Base-by-base conservation (phyloP, 2,329 filamentous ascomycete genomes). In the Curvularia sp. region DNA sequence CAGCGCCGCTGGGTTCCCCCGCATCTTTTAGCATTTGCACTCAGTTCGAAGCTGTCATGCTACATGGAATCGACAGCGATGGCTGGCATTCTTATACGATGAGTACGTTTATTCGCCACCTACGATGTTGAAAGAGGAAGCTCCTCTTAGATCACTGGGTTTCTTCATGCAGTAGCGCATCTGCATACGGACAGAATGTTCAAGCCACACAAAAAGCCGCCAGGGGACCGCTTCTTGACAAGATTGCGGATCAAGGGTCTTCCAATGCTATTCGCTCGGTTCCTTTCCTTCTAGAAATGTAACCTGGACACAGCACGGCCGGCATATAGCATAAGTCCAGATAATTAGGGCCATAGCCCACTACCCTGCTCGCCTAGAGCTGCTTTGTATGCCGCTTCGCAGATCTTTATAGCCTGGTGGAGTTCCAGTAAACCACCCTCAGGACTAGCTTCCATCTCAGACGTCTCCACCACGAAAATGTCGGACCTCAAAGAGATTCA, bases 401-500 rank as follows among this genome's bases (percentile, higher is more conserved):
- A 18, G 15, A 55, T 56, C 55, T 55, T 61, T 61, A 67, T 67
- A 67, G 55, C 43, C 42, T 30, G 41, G 41, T 43, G 39, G 53
- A 25, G 38, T 53, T 57, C 53, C 63, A 34, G n/a, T 23, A 49
- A 21, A 12, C 36, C 43, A 34, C 55, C 53, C 49, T 55, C 56
- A 9, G 49, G 59, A 65, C 47, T 61, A 56, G 42, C 59, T 57
- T 53, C 60, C 49, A n/a, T 39, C 39, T 54, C 21, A 48, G 60
- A 49, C 38, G 49, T 49, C 32, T 45, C 51, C 30, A 61, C 49
- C 42, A 42, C 49, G 41, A 59, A 54, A 43, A 67, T 68, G 62
- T 56, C 64, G 50, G 60, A 64, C 25, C 49, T 46, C 48, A 67
- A 67, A 49, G 62, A 64, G 27, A 39, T 45, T 10, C 28, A 61